Evolutionary conservation across 495 filamentous ascomycete genomes (phyloP).

Genomic region (Apodospora peruviana): DNA sequence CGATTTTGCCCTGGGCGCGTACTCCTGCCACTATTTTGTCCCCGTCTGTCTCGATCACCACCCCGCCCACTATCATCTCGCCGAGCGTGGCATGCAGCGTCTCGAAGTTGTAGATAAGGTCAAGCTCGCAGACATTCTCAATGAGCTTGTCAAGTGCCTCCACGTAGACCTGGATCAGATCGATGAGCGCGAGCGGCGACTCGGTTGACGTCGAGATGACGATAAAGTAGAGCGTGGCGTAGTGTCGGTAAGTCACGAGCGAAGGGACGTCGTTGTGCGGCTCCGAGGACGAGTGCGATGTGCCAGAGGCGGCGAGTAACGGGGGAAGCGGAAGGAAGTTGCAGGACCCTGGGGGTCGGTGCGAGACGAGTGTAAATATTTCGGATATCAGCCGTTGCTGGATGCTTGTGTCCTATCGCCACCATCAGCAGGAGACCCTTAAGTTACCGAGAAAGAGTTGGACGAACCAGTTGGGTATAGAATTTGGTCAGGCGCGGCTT

Average conservation of each 20-base stretch:
- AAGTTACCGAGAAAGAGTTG: slow-evolving; percentile 6
- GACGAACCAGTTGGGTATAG: slow-evolving; percentile 88
- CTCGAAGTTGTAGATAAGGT: slow-evolving; percentile 98
- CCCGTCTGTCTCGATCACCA: slow-evolving; percentile 88
- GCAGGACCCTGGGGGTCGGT: slow-evolving; percentile 80
- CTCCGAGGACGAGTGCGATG: slow-evolving; percentile 54
- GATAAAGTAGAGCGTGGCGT: slow-evolving; percentile 97
- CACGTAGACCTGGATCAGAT: slow-evolving; percentile 96
- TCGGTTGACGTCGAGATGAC: slow-evolving; percentile 96
- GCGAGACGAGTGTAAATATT: slow-evolving; percentile 94
- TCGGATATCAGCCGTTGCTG: slow-evolving; percentile 95
- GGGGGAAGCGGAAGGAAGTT: slow-evolving; percentile 81
- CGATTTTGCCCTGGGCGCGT: slow-evolving; percentile 66
- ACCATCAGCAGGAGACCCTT: background rate
- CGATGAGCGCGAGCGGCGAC: slow-evolving; percentile 88
- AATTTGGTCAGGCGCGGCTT: slow-evolving; percentile 97
- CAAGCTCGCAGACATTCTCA: slow-evolving; percentile 96
- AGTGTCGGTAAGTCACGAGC: slow-evolving; percentile 97
- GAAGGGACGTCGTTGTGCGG: slow-evolving; percentile 81
- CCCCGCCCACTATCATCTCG: slow-evolving; percentile 95
- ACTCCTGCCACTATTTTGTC: slow-evolving; percentile 86
- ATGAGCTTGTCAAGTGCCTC: slow-evolving; percentile 91
- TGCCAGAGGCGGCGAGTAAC: slow-evolving; percentile 43
- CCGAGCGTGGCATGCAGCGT: slow-evolving; percentile 83
- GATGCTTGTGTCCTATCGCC: slow-evolving; percentile 76